A percentile compares a stretch with the other conserved stretches of the same genome.
phyloP scores from a whole-genome alignment of 1,284 basidiomycete genomes.

The Entoloma clypeatum region DNA sequence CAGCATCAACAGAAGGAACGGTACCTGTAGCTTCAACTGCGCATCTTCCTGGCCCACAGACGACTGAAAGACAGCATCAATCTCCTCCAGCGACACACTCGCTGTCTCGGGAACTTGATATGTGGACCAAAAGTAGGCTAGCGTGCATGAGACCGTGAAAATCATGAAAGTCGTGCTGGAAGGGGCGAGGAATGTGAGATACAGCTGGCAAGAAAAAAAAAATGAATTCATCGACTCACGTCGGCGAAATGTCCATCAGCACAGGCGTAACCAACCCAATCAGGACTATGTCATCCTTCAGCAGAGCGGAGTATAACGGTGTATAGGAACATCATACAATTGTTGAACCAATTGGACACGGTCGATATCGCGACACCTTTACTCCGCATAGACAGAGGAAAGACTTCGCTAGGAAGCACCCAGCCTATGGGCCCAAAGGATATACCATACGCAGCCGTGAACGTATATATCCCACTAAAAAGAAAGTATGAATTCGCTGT shows the following conservation, averaged over 20 bases:
- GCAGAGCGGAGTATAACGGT: conserved; percentile 20
- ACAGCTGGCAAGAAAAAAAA: conserved; percentile 1
- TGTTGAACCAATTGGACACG: conserved; percentile 80
- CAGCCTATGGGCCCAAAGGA: conserved; percentile 86
- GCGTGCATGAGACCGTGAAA: conserved; percentile 62
- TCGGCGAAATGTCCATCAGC: conserved; percentile 58
- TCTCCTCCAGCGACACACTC: conserved; percentile 70
- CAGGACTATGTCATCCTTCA: conserved; percentile 47
- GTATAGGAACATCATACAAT: conserved; percentile 47
- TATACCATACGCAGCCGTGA: conserved; percentile 79
- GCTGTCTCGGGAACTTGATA: conserved; percentile 74
- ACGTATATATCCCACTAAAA: conserved; percentile 63
- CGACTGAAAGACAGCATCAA: conserved; percentile 64
- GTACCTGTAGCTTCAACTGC: conserved; percentile 45
- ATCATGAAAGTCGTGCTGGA: conserved; percentile 61
- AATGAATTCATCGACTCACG: conserved; percentile 37
- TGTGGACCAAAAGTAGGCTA: conserved; percentile 66
- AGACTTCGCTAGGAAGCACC: conserved; percentile 80
- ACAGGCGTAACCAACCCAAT: conserved; percentile 78
- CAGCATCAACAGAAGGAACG: conserved; percentile 6
- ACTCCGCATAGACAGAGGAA: conserved; percentile 82
- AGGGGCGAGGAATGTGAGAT: conserved; percentile 1
- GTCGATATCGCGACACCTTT: conserved; percentile 84
- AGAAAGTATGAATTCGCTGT: neutral
- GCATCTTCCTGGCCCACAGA: conserved; percentile 54